A percentile compares a stretch with the other conserved stretches of the same genome.
Conservation (phyloP, 345 rosid genomes). For the Gossypium longicalyx region DNA sequence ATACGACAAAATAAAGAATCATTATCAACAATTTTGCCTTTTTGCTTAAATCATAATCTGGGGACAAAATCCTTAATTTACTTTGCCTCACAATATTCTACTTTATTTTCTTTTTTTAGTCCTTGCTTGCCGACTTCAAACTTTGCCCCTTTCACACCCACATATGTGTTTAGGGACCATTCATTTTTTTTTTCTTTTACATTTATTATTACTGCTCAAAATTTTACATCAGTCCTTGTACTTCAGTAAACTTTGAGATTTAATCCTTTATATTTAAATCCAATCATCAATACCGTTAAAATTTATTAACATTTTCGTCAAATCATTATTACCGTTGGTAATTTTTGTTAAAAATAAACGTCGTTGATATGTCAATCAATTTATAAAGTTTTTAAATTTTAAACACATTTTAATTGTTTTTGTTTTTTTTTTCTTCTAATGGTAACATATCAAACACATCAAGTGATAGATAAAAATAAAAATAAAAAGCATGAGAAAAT, state of each 20-base stretch:
- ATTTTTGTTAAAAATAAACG: too few relatives aligned
- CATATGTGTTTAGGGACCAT: not conserved
- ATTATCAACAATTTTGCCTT: conserved; percentile 19
- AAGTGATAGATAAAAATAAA: not conserved
- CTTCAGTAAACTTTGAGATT: too few relatives aligned
- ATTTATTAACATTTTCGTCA: too few relatives aligned
- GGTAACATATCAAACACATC: not conserved
- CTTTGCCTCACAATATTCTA: conserved; percentile 9
- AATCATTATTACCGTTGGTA: too few relatives aligned
- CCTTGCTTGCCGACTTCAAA: conserved; percentile 12
- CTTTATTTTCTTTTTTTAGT: not conserved
- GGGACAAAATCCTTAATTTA: conserved; percentile 26
- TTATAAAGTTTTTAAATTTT: not conserved
- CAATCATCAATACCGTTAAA: too few relatives aligned
- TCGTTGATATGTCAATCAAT: not conserved
- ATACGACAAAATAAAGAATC: conserved; percentile 33
- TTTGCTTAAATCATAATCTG: conserved; percentile 11
- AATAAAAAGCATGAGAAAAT: not conserved
- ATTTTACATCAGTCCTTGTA: too few relatives aligned
- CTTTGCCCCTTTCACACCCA: not conserved
- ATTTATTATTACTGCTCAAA: too few relatives aligned
- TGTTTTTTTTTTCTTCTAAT: too few relatives aligned
- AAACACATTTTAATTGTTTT: not conserved
- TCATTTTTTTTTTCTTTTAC: not conserved
- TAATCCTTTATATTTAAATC: too few relatives aligned